phyloP scores from a whole-genome alignment of 2,329 filamentous ascomycete genomes.

The Sarocladiaceae sp. region DNA sequence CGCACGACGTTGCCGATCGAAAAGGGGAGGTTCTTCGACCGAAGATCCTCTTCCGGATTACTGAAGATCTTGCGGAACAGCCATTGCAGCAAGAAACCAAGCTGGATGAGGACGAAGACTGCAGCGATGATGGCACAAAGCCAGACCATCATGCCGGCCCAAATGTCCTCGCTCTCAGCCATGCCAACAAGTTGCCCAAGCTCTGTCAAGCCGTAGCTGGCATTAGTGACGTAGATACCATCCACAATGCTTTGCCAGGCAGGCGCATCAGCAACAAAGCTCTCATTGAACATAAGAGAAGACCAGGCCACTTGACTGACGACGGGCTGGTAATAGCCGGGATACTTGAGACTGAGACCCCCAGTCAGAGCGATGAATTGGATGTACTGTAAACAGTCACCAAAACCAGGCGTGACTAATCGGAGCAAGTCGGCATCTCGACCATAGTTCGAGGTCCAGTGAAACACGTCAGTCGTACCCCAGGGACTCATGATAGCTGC shows the following conservation, averaged over 20 bases:
- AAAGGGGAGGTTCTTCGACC: conserved; percentile 88
- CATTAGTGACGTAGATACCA: conserved; percentile 78
- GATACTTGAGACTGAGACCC: conserved; percentile 80
- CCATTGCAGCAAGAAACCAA: conserved; percentile 73
- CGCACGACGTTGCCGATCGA: conserved; percentile 72
- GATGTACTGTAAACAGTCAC: conserved; percentile 93
- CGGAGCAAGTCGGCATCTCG: conserved; percentile 86
- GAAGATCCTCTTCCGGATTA: conserved; percentile 77
- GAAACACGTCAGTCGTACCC: conserved; percentile 84
- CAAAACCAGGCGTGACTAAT: conserved; percentile 91
- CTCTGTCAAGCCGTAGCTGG: conserved; percentile 70
- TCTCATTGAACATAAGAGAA: conserved; percentile 85
- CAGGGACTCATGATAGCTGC: conserved; percentile 88
- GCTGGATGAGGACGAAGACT: conserved; percentile 64
- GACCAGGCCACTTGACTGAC: conserved; percentile 88
- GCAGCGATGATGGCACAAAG: conserved; percentile 68
- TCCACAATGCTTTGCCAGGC: conserved; percentile 66
- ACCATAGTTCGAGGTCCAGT: conserved; percentile 97
- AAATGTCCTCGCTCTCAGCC: conserved; percentile 68
- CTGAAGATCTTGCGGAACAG: conserved; percentile 63
- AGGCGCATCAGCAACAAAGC: conserved; percentile 65
- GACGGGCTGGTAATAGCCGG: conserved; percentile 89
- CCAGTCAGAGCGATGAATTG: conserved; percentile 88
- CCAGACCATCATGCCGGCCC: conserved; percentile 93
- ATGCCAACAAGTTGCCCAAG: conserved; percentile 81